phyloP scores from a whole-genome alignment of 192 early-diverging fungal species.

The Chytriomyces sp. region DNA sequence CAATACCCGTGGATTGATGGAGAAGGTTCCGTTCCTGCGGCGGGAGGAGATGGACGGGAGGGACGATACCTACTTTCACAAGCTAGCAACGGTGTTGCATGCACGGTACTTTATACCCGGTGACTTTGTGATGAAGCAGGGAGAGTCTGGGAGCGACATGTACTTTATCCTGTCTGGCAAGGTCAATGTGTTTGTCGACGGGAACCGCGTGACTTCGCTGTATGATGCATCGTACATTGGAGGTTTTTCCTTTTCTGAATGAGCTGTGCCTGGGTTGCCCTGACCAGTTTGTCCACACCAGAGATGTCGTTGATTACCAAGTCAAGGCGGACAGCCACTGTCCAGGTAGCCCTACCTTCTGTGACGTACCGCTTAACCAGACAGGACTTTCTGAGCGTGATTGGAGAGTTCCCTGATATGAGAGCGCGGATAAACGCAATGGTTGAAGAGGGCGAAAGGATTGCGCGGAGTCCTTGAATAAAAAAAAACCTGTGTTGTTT shows the following conservation, averaged over 20 bases:
- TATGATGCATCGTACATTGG: conserved; percentile 13
- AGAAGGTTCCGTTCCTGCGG: conserved; percentile 40
- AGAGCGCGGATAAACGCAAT: neutral
- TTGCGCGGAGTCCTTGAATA: neutral
- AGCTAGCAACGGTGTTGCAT: conserved; percentile 23
- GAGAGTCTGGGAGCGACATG: conserved; percentile 53
- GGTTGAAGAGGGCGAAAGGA: neutral
- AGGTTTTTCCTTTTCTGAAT: conserved; percentile 1
- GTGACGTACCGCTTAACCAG: conserved; percentile 5
- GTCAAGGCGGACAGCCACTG: conserved; percentile 6
- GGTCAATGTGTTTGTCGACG: conserved; percentile 47
- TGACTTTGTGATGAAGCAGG: conserved; percentile 35
- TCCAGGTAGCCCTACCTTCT: conserved; percentile 4
- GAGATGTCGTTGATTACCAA: conserved; percentile 9
- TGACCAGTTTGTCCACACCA: neutral
- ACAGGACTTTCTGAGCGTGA: neutral
- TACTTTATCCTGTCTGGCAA: conserved; percentile 53
- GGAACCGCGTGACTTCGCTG: conserved; percentile 35
- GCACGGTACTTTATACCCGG: conserved; percentile 36
- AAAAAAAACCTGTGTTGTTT: neutral
- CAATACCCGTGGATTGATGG: conserved; percentile 33
- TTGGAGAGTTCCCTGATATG: conserved; percentile 13
- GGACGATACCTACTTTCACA: conserved; percentile 27
- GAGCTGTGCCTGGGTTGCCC: neutral
- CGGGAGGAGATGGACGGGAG: conserved; percentile 29